These are phyloP conservation scores for Arachnomyces sp. DNA, from an alignment of 2,329 filamentous ascomycete species.

Conservation along the genomic window DNA sequence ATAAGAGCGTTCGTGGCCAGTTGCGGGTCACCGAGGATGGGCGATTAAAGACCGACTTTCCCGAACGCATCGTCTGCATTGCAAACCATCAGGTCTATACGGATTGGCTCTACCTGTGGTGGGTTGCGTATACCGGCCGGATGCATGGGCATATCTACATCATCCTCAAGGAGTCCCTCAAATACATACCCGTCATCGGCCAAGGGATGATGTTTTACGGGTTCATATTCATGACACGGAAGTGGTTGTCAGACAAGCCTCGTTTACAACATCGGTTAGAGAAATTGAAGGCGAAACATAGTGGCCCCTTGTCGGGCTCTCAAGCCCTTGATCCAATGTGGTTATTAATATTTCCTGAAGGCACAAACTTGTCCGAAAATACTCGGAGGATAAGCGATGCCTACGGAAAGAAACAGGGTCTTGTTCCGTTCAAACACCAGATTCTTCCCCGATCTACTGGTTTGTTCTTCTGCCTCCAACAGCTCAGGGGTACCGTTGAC, in stretches of 20 bases:
- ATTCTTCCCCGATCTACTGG: conserved; percentile 57
- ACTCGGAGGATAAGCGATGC: conserved; percentile 49
- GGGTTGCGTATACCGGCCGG: conserved; percentile 56
- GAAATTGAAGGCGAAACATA: conserved; percentile 45
- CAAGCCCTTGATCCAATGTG: conserved; percentile 55
- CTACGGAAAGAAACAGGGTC: conserved; percentile 51
- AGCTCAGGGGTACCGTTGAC: conserved; percentile 52
- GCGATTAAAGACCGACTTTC: conserved; percentile 51
- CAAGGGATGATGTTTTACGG: conserved; percentile 59
- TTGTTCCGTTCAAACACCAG: conserved; percentile 52
- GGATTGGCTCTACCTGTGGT: conserved; percentile 65
- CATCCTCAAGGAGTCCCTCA: conserved; percentile 59
- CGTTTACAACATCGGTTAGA: conserved; percentile 50
- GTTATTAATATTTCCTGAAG: conserved; percentile 59
- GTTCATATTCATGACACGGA: conserved; percentile 58
- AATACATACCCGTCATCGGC: conserved; percentile 55
- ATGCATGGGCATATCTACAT: conserved; percentile 62
- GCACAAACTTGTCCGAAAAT: conserved; percentile 53
- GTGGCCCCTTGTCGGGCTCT: conserved; percentile 41
- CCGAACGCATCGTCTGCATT: conserved; percentile 55
- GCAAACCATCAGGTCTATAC: conserved; percentile 62
- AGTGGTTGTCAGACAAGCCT: conserved; percentile 56
- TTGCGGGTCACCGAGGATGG: conserved; percentile 51
- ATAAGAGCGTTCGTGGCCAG: conserved; percentile 53
- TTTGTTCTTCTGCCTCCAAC: conserved; percentile 53